phyloP scores from a whole-genome alignment of 2,329 filamentous ascomycete species.

The Trichophyton equinum region DNA sequence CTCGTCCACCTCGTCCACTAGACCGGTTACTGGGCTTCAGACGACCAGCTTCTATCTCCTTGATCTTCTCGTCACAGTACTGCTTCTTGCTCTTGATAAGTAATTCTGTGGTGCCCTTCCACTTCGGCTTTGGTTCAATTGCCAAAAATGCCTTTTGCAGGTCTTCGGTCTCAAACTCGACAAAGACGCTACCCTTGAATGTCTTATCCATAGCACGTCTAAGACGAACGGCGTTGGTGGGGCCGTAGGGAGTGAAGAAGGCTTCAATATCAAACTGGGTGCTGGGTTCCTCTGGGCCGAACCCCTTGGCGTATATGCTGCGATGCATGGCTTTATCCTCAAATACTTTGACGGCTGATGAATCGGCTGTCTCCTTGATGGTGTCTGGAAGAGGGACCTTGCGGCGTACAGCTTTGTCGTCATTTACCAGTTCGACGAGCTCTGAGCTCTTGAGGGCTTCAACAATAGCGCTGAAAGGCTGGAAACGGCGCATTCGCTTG shows the following conservation, averaged over 20 bases:
- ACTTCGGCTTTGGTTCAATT: slow-evolving; percentile 69
- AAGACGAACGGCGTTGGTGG: slow-evolving; percentile 71
- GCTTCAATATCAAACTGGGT: slow-evolving; percentile 91
- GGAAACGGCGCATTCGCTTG: slow-evolving; percentile 92
- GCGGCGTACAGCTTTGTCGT: slow-evolving; percentile 61
- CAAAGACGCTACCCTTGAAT: slow-evolving; percentile 96
- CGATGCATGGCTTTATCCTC: slow-evolving; percentile 56
- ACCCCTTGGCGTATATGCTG: slow-evolving; percentile 87
- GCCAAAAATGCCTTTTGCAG: slow-evolving; percentile 67
- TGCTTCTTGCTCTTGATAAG: slow-evolving; percentile 76
- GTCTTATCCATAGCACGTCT: slow-evolving; percentile 58
- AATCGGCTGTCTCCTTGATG: slow-evolving; percentile 42
- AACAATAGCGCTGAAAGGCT: slow-evolving; percentile 72
- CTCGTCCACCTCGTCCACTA: slow-evolving; percentile 27
- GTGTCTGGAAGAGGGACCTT: slow-evolving; percentile 54
- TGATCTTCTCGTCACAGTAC: slow-evolving; percentile 67
- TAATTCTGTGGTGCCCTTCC: slow-evolving; percentile 60
- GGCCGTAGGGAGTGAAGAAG: slow-evolving; percentile 73
- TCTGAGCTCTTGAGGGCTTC: slow-evolving; percentile 68
- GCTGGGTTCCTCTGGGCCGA: slow-evolving; percentile 67
- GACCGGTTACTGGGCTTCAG: slow-evolving; percentile 47
- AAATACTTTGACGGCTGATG: slow-evolving; percentile 41
- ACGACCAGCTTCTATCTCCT: slow-evolving; percentile 58
- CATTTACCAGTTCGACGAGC: slow-evolving; percentile 59
- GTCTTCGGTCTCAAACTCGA: slow-evolving; percentile 76